Base-by-base conservation (phyloP, 2,329 filamentous ascomycete species). In the Aspergillus fijiensis region DNA sequence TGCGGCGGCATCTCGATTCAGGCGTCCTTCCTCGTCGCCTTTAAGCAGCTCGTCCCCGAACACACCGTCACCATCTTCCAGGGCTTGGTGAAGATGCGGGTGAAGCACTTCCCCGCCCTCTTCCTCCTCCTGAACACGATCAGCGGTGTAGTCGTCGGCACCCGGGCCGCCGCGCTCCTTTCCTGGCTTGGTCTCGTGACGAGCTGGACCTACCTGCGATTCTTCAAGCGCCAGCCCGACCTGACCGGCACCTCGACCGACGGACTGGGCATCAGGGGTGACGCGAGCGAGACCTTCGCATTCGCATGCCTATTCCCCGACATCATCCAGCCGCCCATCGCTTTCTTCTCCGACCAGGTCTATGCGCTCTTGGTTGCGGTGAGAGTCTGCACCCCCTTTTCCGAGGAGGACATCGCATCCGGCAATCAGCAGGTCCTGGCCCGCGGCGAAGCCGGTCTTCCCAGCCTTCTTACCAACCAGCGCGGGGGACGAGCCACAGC, bases 271-370 rank as follows among this genome's bases (percentile, higher is more conserved):
- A 85, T 96, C 67, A 90, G 89, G 65, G 95, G 95, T 63, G 95
- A 99, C 75, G 91, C 95, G 39, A 96, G 91, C 76, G 95, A 99
- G 77, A 96, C 93, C 0, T 99, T 99, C 73, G 90, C 93, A 7
- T 96, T 99, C 74, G 89, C 92, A 65, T 92, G 95, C 70, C 96
- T 99, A 81, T 98, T 98, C 79, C 95, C 95, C 0, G 90, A 89
- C 52, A 86, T 89, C 3, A 80, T 90, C 48, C 94, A 97, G 73
- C 90, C 92, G 0, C 81, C 91, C 14, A 84, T 98, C 48, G 85
- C 88, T 16, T 83, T 87, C 10, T 73, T 96, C n/a, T 85, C 90
- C 11, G 87, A 91, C 67, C 82, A 87, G 62, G 76, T 97, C 27
- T 97, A 94, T 78, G 82, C 84, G 60, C 75, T 89, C 4, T 81